phyloP scores from a whole-genome alignment of 345 rosid genomes.

The Jatropha curcas region DNA sequence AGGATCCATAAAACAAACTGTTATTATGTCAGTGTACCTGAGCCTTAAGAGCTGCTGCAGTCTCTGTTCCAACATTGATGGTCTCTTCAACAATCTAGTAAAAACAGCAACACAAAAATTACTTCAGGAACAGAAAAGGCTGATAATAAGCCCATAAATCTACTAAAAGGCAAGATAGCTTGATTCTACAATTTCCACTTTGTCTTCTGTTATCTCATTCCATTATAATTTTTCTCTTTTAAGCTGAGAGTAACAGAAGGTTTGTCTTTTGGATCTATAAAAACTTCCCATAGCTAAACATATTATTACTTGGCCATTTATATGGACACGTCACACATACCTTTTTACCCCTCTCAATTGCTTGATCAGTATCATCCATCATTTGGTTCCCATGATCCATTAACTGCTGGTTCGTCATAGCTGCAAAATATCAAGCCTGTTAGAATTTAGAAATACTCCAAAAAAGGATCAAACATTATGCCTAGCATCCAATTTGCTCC shows the following conservation, averaged over 20 bases:
- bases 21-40: slow-evolving; percentile 50
- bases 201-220: neutral
- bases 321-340: slow-evolving; percentile 24
- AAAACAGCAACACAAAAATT: neutral
- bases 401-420: slow-evolving; percentile 82
- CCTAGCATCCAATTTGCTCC: neutral
- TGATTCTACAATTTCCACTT: neutral
- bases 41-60: slow-evolving; percentile 85
- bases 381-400: slow-evolving; percentile 67
- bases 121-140: neutral
- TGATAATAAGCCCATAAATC: no score
- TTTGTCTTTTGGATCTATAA: neutral
- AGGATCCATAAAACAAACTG: neutral
- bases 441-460: slow-evolving; percentile 21
- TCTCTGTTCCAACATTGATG: slow-evolving; percentile 80
- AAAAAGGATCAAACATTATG: neutral
- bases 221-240: neutral
- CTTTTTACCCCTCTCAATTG: slow-evolving; percentile 85
- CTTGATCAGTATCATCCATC: slow-evolving; percentile 97
- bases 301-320: neutral
- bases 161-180: no score
- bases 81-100: slow-evolving; percentile 86
- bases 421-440: slow-evolving; percentile 39
- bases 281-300: neutral
- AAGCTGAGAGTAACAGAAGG: neutral